Evolutionary conservation across 2,329 filamentous ascomycete genomes (phyloP), one percentile per base, ranked within the genome.

Genomic region (Diplodia intermedia): DNA sequence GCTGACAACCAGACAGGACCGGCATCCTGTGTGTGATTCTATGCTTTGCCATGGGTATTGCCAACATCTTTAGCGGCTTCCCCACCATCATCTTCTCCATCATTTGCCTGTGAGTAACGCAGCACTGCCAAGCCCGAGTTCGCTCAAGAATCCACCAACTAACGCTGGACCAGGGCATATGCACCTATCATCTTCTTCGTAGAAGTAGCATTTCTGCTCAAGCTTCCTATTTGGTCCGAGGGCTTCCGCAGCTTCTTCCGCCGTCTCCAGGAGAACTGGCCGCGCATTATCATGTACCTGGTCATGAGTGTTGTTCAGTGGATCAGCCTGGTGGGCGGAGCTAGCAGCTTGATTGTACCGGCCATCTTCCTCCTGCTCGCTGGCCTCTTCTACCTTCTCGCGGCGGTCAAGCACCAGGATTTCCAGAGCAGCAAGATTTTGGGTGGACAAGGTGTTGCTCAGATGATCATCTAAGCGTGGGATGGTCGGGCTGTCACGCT

Each of bases 401-500:
- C 93, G 15, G 93, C 86, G 50, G 70, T 94, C 79, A 94, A 92
- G 85, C 90, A 91, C 69, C 92, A 96, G 82, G 90, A 88, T 43
- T 96, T 96, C 80, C 89, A 93, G 72, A 91, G 91, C 70, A 97
- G 94, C 86, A 98, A 98, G 88, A 98, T 94, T 18, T 86, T 99
- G 65, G 95, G 95, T 72, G 95, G 95, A 65, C 90, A 92, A 73
- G 94, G 94, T 65, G 91, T 97, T 73, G 95, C 93, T 70, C 94
- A 97, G 84, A 97, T 98, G 94, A 97, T 98, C 82, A 93, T 98
- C 76, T 97, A 83, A 73, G 66, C 33, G 36, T 52, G 29, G 36
- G 43, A 54, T 7, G 26, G 9, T 18, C 29, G 23, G 38, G 36
- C 31, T 53, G 43, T 20, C 23, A 31, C 18, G 47, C 31, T n/a